These are phyloP conservation scores for Backusella mclennaniae DNA, from an alignment of 192 early-diverging fungal genomes.

Conservation along the genomic window DNA sequence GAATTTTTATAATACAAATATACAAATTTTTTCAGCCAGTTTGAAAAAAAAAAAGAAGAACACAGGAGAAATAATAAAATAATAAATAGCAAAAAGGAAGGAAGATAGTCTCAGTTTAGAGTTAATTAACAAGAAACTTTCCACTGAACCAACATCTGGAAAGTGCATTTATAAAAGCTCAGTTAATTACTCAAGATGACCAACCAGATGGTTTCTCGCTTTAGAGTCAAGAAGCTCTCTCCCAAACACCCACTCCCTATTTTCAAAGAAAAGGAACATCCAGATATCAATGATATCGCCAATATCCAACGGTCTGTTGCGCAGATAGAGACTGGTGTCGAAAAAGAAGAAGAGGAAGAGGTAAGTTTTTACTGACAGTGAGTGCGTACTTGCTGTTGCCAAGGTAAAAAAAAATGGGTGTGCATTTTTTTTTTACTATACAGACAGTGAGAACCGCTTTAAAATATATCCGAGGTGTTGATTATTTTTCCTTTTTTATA, in stretches of 20 bases:
- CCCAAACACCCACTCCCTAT: conserved; percentile 81
- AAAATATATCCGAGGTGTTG: conserved; percentile 14
- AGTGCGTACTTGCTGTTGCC: neutral
- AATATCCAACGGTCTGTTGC: conserved; percentile 62
- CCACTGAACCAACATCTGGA: neutral
- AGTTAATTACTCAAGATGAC: conserved; percentile 21
- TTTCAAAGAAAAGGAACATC: conserved; percentile 75
- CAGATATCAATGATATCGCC: conserved; percentile 78
- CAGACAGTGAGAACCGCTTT: neutral
- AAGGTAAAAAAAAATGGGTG: conserved; percentile 1
- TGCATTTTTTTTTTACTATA: conserved; percentile 4
- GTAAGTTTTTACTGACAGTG: conserved; percentile 23
- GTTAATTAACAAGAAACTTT: neutral
- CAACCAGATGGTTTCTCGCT: conserved; percentile 44
- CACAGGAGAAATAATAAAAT: conserved; percentile 6
- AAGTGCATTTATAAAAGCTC: neutral
- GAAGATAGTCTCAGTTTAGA: neutral
- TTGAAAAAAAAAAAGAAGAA: neutral
- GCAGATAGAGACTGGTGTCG: conserved; percentile 89
- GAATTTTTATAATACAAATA: conserved; percentile 12
- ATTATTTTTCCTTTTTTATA: conserved; percentile 10
- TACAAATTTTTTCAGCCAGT: conserved; percentile 4
- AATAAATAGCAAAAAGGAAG: conserved; percentile 1
- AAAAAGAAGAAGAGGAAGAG: conserved; percentile 97
- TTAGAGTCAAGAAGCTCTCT: conserved; percentile 88